These are phyloP conservation scores for Dryas octopetala DNA, from an alignment of 306 rosid species.

Conservation along the genomic window DNA sequence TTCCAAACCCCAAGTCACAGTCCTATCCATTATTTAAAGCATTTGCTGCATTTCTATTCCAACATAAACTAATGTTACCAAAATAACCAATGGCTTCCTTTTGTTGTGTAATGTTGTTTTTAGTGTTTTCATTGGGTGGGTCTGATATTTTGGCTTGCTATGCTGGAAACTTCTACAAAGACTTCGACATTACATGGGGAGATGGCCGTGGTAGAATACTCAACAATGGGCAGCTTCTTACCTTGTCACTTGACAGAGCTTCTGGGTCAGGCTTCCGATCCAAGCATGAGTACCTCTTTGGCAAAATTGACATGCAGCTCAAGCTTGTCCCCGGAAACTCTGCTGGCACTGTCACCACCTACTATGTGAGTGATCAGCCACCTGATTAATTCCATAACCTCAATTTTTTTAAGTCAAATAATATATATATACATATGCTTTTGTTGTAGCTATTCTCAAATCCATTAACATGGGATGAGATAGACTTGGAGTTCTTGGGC, in stretches of 20 bases:
- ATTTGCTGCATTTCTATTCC: too few species aligned
- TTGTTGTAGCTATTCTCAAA: constrained; percentile 32
- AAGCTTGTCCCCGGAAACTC: too few species aligned
- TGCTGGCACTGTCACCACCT: constrained; percentile 40
- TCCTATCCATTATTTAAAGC: too few species aligned
- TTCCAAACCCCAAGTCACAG: too few species aligned
- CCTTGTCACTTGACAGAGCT: constrained; percentile 57
- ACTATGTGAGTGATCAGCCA: constrained; percentile 40
- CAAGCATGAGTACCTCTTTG: constrained; percentile 46
- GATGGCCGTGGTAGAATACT: constrained; percentile 58
- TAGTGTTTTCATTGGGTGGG: too few species aligned
- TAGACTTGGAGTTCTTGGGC: constrained; percentile 47
- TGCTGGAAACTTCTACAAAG: constrained; percentile 42
- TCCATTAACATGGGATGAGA: constrained; percentile 42
- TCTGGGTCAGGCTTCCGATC: constrained; percentile 83
- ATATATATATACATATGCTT: not conserved
- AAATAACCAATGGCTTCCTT: too few species aligned
- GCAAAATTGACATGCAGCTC: not conserved
- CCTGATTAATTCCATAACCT: too few species aligned
- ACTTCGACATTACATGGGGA: constrained; percentile 66
- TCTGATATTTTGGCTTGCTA: too few species aligned
- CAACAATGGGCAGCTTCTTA: constrained; percentile 52
- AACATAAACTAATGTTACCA: too few species aligned
- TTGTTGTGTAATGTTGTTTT: too few species aligned
- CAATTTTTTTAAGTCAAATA: too few species aligned